Conservation (phyloP, 805 yeast genomes). For the Sungouiella blattae region DNA sequence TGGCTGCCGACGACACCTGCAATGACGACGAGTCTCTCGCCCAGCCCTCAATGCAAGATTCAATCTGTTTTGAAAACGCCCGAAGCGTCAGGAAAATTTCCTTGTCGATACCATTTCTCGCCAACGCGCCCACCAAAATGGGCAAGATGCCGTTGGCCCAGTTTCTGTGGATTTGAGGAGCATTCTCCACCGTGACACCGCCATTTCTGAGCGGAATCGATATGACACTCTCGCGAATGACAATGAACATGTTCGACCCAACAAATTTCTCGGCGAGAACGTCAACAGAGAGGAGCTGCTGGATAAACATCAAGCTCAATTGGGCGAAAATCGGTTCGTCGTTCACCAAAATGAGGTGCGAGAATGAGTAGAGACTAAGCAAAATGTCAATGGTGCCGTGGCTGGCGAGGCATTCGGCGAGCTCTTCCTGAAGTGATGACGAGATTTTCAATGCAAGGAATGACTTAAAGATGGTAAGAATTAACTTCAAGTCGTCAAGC, state of each 20-base stretch:
- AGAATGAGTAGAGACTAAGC: slow-evolving; percentile 61
- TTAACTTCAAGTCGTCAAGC: slow-evolving; percentile 61
- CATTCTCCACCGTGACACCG: slow-evolving; percentile 45
- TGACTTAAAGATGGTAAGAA: slow-evolving; percentile 61
- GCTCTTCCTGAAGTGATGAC: slow-evolving; percentile 41
- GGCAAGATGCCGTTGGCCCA: slow-evolving; percentile 87
- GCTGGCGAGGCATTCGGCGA: slow-evolving; percentile 52
- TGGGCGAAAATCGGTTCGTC: slow-evolving; percentile 73
- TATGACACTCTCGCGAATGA: slow-evolving; percentile 70
- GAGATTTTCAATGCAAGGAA: slow-evolving; percentile 50
- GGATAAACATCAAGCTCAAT: slow-evolving; percentile 60
- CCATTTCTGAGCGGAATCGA: slow-evolving; percentile 68
- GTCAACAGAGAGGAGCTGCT: slow-evolving; percentile 61
- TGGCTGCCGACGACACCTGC: slow-evolving; percentile 32
- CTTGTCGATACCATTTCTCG: slow-evolving; percentile 60
- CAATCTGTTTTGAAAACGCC: slow-evolving; percentile 64
- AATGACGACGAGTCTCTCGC: slow-evolving; percentile 48
- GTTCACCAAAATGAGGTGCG: slow-evolving; percentile 57
- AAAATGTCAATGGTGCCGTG: slow-evolving; percentile 61
- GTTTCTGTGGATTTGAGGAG: slow-evolving; percentile 62
- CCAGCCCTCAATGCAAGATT: slow-evolving; percentile 67
- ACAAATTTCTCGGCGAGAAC: slow-evolving; percentile 65
- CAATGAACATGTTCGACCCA: slow-evolving; percentile 58
- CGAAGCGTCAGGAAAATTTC: slow-evolving; percentile 62
- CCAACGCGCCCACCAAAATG: slow-evolving; percentile 55